Evolutionary conservation across 2,329 filamentous ascomycete species (phyloP).

Genomic region (Diaporthe longicolla): DNA sequence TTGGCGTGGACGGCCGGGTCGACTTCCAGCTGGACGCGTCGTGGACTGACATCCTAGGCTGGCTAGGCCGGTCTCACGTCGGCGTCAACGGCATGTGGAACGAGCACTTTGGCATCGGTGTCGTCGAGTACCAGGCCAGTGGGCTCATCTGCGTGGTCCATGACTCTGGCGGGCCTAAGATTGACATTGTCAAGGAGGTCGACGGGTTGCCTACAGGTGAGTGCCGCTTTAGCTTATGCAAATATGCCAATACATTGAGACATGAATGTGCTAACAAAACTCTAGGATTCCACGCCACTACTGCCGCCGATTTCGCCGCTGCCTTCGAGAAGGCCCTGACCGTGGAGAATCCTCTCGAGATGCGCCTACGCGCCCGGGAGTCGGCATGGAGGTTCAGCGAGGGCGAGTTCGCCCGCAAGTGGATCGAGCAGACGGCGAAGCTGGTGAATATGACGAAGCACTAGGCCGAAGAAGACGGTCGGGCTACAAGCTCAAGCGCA

Average conservation of each 20-base stretch:
- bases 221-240: constrained; percentile 42
- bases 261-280: constrained; percentile 43
- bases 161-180: constrained; percentile 90
- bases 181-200: constrained; percentile 89
- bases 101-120: constrained; percentile 98
- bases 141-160: constrained; percentile 95
- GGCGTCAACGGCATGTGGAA: constrained; percentile 99
- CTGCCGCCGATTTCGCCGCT: constrained; percentile 81
- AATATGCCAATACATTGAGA: too few relatives aligned
- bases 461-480: neutral
- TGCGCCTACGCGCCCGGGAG: constrained; percentile 81
- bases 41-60: constrained; percentile 88
- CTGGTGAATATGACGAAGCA: constrained; percentile 67
- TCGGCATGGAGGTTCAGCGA: constrained; percentile 91
- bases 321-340: constrained; percentile 84
- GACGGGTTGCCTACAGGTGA: constrained; percentile 84
- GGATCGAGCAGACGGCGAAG: constrained; percentile 81
- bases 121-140: constrained; percentile 97
- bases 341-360: constrained; percentile 78
- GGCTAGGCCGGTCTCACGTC: constrained; percentile 81
- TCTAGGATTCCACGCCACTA: constrained; percentile 87
- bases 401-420: constrained; percentile 84
- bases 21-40: constrained; percentile 91
- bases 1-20: constrained; percentile 86
- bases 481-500: neutral